These are phyloP conservation scores for Xerocomus nothofagi DNA, from an alignment of 1,284 basidiomycete genomes.

Conservation along the genomic window DNA sequence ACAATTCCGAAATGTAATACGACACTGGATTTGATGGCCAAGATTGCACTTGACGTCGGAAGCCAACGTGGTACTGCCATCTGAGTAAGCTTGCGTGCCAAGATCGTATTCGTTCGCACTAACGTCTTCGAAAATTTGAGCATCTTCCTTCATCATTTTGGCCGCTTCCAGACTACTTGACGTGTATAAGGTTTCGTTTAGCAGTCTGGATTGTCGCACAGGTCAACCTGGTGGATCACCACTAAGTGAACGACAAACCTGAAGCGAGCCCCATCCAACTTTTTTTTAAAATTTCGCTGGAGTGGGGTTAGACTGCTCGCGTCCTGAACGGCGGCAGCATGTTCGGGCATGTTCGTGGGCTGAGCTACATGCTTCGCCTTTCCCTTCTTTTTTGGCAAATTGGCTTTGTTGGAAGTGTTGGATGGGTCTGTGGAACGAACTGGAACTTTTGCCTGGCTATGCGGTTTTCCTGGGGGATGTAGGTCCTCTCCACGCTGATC, in stretches of 20 bases:
- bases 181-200: slow-evolving; percentile 89
- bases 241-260: slow-evolving; percentile 47
- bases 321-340: slow-evolving; percentile 8
- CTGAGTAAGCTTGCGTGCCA: slow-evolving; percentile 10
- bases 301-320: slow-evolving; percentile 58
- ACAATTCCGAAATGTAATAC: slow-evolving; percentile 65
- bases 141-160: slow-evolving; percentile 80
- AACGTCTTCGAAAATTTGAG: slow-evolving; percentile 76
- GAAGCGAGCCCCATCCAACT: slow-evolving; percentile 82
- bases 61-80: slow-evolving; percentile 86
- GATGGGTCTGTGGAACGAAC: neutral
- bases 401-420: neutral
- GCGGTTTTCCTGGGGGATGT: slow-evolving; percentile 2
- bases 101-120: slow-evolving; percentile 14
- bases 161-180: slow-evolving; percentile 73
- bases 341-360: slow-evolving; percentile 5
- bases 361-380: slow-evolving; percentile 13
- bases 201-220: slow-evolving; percentile 52
- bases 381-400: slow-evolving; percentile 14
- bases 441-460: slow-evolving; percentile 3
- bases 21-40: slow-evolving; percentile 92
- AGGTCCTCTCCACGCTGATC: slow-evolving; percentile 7
- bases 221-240: slow-evolving; percentile 7
- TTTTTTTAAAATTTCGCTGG: slow-evolving; percentile 75
- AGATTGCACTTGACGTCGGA: slow-evolving; percentile 82